Percentiles rank a stretch among this genome's conserved stretches.
phyloP scores from a whole-genome alignment of 345 rosid genomes.

The Gossypium rotundifolium region DNA sequence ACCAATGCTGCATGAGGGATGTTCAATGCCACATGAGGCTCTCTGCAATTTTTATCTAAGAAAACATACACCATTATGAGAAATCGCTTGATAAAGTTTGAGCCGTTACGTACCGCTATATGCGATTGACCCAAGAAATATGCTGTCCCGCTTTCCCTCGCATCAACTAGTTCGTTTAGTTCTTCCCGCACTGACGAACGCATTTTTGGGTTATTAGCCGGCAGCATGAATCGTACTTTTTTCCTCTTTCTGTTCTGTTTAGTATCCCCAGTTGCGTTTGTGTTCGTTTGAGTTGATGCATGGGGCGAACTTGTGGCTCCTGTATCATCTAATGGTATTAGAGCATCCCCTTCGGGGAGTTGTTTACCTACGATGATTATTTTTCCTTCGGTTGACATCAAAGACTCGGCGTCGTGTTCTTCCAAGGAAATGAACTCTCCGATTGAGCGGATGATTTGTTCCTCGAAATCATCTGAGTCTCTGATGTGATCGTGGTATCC shows the following conservation, averaged over 20 bases:
- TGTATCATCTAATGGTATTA: conserved; percentile 21
- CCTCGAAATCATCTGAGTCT: conserved; percentile 52
- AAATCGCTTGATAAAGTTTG: conserved; percentile 38
- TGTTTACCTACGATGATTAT: conserved; percentile 34
- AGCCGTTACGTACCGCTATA: conserved; percentile 23
- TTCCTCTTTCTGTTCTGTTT: conserved; percentile 4
- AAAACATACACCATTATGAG: conserved; percentile 32
- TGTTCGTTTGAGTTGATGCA: background rate
- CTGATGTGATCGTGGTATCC: conserved; percentile 43
- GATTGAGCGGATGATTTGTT: conserved; percentile 39
- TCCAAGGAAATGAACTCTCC: conserved; percentile 54
- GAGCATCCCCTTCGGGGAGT: conserved; percentile 19
- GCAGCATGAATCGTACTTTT: conserved; percentile 42
- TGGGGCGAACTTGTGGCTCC: background rate
- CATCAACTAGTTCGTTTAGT: conserved; percentile 37
- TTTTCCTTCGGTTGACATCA: conserved; percentile 28
- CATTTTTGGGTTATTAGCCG: conserved; percentile 28
- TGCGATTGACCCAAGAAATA: conserved; percentile 54
- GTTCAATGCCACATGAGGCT: conserved; percentile 44
- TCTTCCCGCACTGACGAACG: conserved; percentile 28
- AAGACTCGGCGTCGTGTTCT: conserved; percentile 33
- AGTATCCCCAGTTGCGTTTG: background rate
- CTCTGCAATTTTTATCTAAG: conserved; percentile 39
- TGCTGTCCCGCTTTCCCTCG: conserved; percentile 59
- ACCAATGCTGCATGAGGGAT: conserved; percentile 62